Evolutionary conservation across 306 rosid genomes (phyloP), one percentile per base, ranked within the genome.

Genomic region (Echinosophora koreensis): DNA sequence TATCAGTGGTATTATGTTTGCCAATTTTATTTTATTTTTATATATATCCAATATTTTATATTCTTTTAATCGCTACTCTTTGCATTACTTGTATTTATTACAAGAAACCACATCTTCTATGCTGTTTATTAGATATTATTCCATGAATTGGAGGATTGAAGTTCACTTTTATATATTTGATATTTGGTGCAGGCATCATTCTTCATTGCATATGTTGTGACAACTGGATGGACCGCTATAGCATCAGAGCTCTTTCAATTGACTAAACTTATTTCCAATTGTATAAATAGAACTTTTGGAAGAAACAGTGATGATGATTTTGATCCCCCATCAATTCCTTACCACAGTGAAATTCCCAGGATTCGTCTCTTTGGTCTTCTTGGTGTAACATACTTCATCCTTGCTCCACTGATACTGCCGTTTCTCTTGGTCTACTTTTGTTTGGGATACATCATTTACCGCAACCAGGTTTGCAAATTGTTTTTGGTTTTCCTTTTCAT

Each of bases 361-460:
- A 63, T 90, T 86, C 88, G 81, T 68, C 87, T 95, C 77, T 96
- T 96, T 65, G 94, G 83, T 77, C 93, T 96, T 89, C 99, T 92
- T 51, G 98, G 98, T 69, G 75, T 91, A 71, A 88, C 97, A 50
- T 96, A 92, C 86, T 96, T 96, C 84, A 86, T 89, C 77, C 94
- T 89, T 46, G 96, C 98, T 75, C 99, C 99, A 35, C 80, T 92
- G 7, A 96, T 96, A 80, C 82, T 96, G 37, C 98, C 99, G 60
- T 96, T 96, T 88, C 91, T 96, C 83, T 83, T 96, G 82, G 77
- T 87, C 50, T 92, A 91, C 89, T 88, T 87, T 69, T 87, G 96
- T 82, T 75, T 89, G 64, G 97, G 88, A 69, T 96, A 88, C 89
- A 89, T 96, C 72, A 69, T 96, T 74, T 92, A 78, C 85, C 92